Percentiles rank a stretch among this genome's conserved stretches.
phyloP scores from a whole-genome alignment of 805 yeast genomes.

The Saccharomycopsis fibuligera region DNA sequence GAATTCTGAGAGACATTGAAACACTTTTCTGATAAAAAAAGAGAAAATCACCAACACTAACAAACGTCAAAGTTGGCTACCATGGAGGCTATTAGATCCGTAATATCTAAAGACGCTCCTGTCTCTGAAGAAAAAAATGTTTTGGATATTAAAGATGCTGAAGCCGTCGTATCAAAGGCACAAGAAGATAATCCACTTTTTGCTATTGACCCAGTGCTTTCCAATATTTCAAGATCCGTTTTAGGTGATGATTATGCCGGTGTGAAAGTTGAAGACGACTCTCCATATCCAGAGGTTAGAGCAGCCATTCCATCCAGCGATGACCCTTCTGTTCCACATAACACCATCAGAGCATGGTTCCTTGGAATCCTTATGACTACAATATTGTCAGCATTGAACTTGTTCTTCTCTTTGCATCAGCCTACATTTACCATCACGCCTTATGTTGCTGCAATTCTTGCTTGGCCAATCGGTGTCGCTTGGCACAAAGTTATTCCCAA shows the following conservation, averaged over 20 bases:
- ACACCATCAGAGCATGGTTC: constrained; percentile 50
- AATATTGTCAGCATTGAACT: constrained; percentile 49
- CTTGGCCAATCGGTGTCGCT: constrained; percentile 48
- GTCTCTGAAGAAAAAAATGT: constrained; percentile 5
- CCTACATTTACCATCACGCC: constrained; percentile 44
- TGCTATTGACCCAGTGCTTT: constrained; percentile 12
- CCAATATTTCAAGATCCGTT: constrained; percentile 8
- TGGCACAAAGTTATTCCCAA: constrained; percentile 26
- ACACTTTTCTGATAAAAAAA: too few relatives aligned
- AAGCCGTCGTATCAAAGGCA: background rate
- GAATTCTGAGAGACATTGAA: too few relatives aligned
- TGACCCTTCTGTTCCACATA: constrained; percentile 41
- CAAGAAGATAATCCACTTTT: constrained; percentile 5
- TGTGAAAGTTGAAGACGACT: constrained; percentile 27
- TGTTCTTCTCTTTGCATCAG: constrained; percentile 46
- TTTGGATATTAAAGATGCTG: constrained; percentile 5
- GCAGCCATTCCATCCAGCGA: constrained; percentile 49
- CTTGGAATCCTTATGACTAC: constrained; percentile 43
- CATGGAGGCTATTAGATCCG: too few relatives aligned
- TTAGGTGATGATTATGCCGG: constrained; percentile 33
- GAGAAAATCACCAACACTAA: too few relatives aligned
- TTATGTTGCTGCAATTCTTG: constrained; percentile 45
- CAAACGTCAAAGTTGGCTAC: too few relatives aligned
- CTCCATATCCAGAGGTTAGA: constrained; percentile 53
- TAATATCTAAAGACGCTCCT: too few relatives aligned